These are phyloP conservation scores for Dendrostoma leiphaemia DNA, from an alignment of 2,329 filamentous ascomycete genomes.

Conservation along the genomic window DNA sequence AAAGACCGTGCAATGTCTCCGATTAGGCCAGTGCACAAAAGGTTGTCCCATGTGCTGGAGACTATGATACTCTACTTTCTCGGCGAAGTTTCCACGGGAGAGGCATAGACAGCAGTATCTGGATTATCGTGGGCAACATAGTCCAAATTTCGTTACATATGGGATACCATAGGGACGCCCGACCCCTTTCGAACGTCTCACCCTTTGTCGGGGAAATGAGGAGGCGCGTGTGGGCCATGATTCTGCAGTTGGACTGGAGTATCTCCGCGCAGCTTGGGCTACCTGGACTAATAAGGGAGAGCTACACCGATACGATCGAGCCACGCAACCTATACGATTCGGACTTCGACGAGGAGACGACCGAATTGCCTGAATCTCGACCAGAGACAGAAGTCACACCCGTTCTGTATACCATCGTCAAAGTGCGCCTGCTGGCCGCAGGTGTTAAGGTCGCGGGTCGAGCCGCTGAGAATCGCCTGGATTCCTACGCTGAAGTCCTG, in stretches of 20 bases:
- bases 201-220: slow-evolving; percentile 45
- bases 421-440: slow-evolving; percentile 20
- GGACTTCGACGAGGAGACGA: slow-evolving; percentile 36
- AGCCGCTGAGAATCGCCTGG: slow-evolving; percentile 19
- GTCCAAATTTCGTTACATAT: slow-evolving; percentile 36
- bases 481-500: slow-evolving; percentile 24
- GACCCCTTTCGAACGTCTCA: slow-evolving; percentile 38
- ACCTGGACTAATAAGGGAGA: slow-evolving; percentile 37
- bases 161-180: slow-evolving; percentile 44
- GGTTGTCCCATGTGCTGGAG: slow-evolving; percentile 41
- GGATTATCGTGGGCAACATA: slow-evolving; percentile 32
- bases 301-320: slow-evolving; percentile 38
- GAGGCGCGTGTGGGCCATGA: slow-evolving; percentile 39
- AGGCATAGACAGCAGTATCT: slow-evolving; percentile 33
- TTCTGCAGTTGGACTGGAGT: slow-evolving; percentile 39
- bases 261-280: slow-evolving; percentile 43
- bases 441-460: slow-evolving; percentile 19
- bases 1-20: slow-evolving; percentile 35
- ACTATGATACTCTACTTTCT: slow-evolving; percentile 34
- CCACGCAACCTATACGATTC: slow-evolving; percentile 42
- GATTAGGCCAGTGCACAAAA: slow-evolving; percentile 39
- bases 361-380: slow-evolving; percentile 35
- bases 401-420: slow-evolving; percentile 23
- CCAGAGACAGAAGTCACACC: slow-evolving; percentile 30
- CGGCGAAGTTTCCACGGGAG: slow-evolving; percentile 29